phyloP scores from a whole-genome alignment of 441 rosid species.

The Pelargonium australe region DNA sequence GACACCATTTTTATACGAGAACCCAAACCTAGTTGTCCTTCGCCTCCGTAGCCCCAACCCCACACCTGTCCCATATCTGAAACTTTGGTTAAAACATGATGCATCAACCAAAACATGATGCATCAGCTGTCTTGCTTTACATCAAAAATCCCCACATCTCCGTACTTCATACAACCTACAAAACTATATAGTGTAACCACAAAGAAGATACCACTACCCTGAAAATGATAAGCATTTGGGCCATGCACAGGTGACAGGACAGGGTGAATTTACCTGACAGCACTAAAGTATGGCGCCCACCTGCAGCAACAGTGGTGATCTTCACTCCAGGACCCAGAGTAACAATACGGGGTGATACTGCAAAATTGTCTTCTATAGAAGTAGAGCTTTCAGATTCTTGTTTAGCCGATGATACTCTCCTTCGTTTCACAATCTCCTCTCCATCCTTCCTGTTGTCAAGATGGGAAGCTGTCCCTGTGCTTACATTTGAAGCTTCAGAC shows the following conservation, averaged over 20 bases:
- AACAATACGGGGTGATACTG: conserved; percentile 59
- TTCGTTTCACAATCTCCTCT: conserved; percentile 64
- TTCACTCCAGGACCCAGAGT: conserved; percentile 80
- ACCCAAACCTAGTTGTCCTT: conserved; percentile 98
- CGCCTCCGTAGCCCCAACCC: conserved; percentile 99
- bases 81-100: conserved; percentile 34
- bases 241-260: conserved; percentile 11
- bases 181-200: conserved; percentile 16
- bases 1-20: conserved; percentile 87
- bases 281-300: conserved; percentile 94
- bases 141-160: conserved; percentile 27
- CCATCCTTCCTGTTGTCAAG: conserved; percentile 41
- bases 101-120: conserved; percentile 31
- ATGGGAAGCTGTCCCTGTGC: conserved; percentile 40
- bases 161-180: conserved; percentile 10
- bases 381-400: conserved; percentile 74
- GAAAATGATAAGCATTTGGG: conserved; percentile 26
- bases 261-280: conserved; percentile 57
- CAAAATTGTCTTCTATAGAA: conserved; percentile 50
- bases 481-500: conserved; percentile 49
- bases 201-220: conserved; percentile 24
- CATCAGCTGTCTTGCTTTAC: conserved; percentile 28
- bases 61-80: conserved; percentile 97
- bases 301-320: conserved; percentile 77
- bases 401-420: conserved; percentile 57